phyloP scores from a whole-genome alignment of 2,329 filamentous ascomycete species.

The Diaporthe destruens region DNA sequence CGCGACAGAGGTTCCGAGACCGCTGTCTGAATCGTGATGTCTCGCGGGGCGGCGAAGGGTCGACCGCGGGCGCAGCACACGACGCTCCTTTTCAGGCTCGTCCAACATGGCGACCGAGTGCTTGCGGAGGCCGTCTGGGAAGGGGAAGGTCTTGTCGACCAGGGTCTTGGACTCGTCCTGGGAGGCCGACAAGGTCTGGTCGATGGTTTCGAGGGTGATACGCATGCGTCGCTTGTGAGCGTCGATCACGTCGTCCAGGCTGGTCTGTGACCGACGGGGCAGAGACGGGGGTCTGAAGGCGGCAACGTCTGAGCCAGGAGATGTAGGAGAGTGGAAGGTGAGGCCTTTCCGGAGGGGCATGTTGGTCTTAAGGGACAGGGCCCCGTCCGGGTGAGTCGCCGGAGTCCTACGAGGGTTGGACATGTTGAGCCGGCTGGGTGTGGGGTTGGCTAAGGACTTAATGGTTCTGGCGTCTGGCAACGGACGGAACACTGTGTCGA shows the following conservation, averaged over 20 bases:
- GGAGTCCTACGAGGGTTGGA: conserved; percentile 56
- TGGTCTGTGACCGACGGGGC: conserved; percentile 77
- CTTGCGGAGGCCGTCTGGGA: conserved; percentile 71
- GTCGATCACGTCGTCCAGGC: conserved; percentile 78
- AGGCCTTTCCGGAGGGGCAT: conserved; percentile 77
- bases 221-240: conserved; percentile 77
- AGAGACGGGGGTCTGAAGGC: conserved; percentile 64
- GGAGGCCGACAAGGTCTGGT: conserved; percentile 68
- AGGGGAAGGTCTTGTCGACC: conserved; percentile 68
- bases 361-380: conserved; percentile 65
- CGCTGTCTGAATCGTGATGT: conserved; percentile 86
- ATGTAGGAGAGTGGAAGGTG: conserved; percentile 70
- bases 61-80: conserved; percentile 65
- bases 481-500: conserved; percentile 37
- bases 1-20: conserved; percentile 84
- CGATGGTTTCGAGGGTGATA: conserved; percentile 74
- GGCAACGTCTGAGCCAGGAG: conserved; percentile 49
- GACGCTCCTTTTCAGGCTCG: conserved; percentile 58
- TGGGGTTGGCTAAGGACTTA: conserved; percentile 45
- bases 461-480: conserved; percentile 27
- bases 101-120: conserved; percentile 65
- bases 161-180: conserved; percentile 52
- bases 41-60: conserved; percentile 66
- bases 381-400: conserved; percentile 59
- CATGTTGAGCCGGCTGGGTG: conserved; percentile 48